Conservation (phyloP, 164 flowering plant species). For the Brasenia schreberi region DNA sequence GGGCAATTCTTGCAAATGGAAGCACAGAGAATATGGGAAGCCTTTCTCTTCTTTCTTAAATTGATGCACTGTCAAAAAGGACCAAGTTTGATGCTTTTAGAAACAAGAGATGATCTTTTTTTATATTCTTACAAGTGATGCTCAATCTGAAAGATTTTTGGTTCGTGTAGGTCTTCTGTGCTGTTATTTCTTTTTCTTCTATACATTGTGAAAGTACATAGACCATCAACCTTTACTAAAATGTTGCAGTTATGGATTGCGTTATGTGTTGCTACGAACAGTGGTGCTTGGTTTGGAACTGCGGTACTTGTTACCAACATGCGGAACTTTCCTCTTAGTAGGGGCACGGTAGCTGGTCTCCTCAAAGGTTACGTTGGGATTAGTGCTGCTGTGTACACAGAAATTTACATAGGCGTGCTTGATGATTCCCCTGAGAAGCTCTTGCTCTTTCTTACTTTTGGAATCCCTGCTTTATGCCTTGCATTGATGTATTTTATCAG, state of each 20-base stretch:
- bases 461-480: slow-evolving; percentile 62
- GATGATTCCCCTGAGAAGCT: slow-evolving; percentile 46
- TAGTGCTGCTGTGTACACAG: slow-evolving; percentile 80
- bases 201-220: background rate
- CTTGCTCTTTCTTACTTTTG: slow-evolving; percentile 54
- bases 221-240: background rate
- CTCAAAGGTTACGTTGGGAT: slow-evolving; percentile 80
- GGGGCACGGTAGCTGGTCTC: slow-evolving; percentile 85
- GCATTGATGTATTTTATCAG: slow-evolving; percentile 58
- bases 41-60: too few species aligned
- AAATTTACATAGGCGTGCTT: slow-evolving; percentile 44
- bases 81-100: too few species aligned
- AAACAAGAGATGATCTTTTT: too few species aligned
- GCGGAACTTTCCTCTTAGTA: slow-evolving; percentile 75
- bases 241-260: slow-evolving; percentile 70
- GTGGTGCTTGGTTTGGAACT: slow-evolving; percentile 75
- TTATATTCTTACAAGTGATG: too few species aligned
- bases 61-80: too few species aligned
- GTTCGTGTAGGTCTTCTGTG: too few species aligned
- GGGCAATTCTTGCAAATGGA: too few species aligned
- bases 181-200: too few species aligned
- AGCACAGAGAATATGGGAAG: too few species aligned
- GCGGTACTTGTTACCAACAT: slow-evolving; percentile 79
- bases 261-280: slow-evolving; percentile 54
- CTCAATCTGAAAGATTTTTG: too few species aligned